Evolutionary conservation across 176 grass and related monocot species (phyloP).

Genomic region (Paspalum notatum): DNA sequence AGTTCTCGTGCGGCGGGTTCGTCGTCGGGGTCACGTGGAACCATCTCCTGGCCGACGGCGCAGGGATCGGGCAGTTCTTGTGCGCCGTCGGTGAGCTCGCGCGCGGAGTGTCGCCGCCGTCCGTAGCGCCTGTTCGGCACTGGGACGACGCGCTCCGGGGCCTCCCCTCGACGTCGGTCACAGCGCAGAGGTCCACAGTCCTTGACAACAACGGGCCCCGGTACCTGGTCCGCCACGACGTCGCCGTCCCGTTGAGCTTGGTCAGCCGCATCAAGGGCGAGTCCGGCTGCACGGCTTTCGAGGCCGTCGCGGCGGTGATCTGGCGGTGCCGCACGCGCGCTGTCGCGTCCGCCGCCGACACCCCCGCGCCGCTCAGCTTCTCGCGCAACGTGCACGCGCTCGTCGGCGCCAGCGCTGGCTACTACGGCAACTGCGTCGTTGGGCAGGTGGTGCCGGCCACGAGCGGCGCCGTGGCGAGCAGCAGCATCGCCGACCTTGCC

Average conservation of each 20-base stretch:
- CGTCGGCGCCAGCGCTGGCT: constrained; percentile 14
- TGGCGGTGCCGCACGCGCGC: constrained; percentile 47
- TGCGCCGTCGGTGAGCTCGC: too few species aligned
- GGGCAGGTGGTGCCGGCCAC: not conserved
- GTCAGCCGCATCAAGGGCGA: constrained; percentile 26
- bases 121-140: not conserved
- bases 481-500: constrained; percentile 12
- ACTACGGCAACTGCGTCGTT: constrained; percentile 51
- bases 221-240: not conserved
- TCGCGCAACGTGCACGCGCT: constrained; percentile 32
- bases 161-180: not conserved
- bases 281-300: constrained; percentile 34
- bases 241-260: constrained; percentile 7
- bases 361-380: constrained; percentile 39
- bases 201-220: not conserved
- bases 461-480: not conserved
- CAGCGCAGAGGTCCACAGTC: constrained; percentile 12
- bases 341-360: not conserved
- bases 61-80: too few species aligned
- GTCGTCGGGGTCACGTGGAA: too few species aligned
- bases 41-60: too few species aligned
- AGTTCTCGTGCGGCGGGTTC: constrained; percentile 34
- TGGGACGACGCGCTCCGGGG: not conserved
- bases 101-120: not conserved
- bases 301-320: constrained; percentile 27